phyloP scores from a whole-genome alignment of 768 basidiomycete species.

The Podaxis mareebaensis region DNA sequence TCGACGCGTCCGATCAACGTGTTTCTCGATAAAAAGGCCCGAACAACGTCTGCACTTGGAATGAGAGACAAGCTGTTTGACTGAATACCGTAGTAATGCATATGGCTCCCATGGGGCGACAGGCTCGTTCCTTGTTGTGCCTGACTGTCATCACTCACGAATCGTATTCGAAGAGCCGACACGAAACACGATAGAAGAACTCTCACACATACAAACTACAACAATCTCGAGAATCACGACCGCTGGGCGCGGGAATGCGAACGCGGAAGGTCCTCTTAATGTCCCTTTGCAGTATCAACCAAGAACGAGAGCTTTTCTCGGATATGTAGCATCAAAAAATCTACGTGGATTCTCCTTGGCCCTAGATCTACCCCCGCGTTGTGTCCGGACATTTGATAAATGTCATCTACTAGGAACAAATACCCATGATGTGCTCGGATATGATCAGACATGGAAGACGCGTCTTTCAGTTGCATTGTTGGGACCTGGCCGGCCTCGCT shows the following conservation, averaged over 20 bases:
- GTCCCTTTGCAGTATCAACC: too few relatives aligned
- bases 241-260: not conserved
- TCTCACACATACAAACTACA: not conserved
- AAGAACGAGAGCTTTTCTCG: not conserved
- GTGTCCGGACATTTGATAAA: not conserved
- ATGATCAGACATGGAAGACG: conserved; percentile 3
- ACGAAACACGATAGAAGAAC: too few relatives aligned
- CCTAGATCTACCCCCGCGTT: not conserved
- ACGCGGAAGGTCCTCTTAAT: not conserved
- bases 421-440: not conserved
- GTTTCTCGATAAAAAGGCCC: too few relatives aligned
- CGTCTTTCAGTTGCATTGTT: conserved; percentile 4
- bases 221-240: not conserved
- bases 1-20: too few relatives aligned
- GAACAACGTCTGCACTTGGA: too few relatives aligned
- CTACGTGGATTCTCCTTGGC: not conserved
- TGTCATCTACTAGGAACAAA: not conserved
- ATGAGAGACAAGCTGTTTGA: too few relatives aligned
- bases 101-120: not conserved
- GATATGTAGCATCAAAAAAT: not conserved
- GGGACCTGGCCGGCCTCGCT: conserved; percentile 3
- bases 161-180: not conserved
- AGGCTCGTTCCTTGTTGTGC: not conserved
- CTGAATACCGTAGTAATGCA: too few relatives aligned
- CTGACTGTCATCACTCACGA: not conserved